Evolutionary conservation across 805 yeast genomes (phyloP).

Genomic region (Myxozyma melibiosi): DNA sequence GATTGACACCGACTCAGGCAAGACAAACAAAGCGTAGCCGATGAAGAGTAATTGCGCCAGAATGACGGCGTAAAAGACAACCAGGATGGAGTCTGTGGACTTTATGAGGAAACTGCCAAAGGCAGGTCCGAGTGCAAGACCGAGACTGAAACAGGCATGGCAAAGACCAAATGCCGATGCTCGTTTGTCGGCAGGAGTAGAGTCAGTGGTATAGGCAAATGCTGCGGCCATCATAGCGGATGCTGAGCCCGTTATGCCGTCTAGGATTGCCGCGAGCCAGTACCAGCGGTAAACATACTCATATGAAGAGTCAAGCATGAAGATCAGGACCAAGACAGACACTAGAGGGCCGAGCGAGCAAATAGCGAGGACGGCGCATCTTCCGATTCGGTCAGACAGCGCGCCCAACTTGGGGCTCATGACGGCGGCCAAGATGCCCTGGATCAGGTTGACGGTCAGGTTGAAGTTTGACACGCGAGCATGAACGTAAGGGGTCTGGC

Average conservation of each 20-base stretch:
- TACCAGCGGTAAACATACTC: slow-evolving; percentile 39
- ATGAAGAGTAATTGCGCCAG: slow-evolving; percentile 11
- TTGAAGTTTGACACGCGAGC: slow-evolving; percentile 23
- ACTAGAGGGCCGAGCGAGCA: slow-evolving; percentile 19
- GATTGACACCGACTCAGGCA: slow-evolving; percentile 31
- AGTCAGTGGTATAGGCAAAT: slow-evolving; percentile 74
- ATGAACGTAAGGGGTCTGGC: slow-evolving; percentile 31
- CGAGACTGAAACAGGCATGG: slow-evolving; percentile 37
- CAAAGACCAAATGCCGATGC: slow-evolving; percentile 39
- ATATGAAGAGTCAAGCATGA: slow-evolving; percentile 12
- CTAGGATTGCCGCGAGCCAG: slow-evolving; percentile 50
- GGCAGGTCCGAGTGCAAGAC: slow-evolving; percentile 38
- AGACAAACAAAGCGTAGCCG: slow-evolving; percentile 10
- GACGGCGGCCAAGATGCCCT: slow-evolving; percentile 29
- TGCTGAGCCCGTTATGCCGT: slow-evolving; percentile 64
- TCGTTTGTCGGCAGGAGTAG: slow-evolving; percentile 63
- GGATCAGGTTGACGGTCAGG: slow-evolving; percentile 20
- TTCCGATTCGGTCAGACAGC: slow-evolving; percentile 30
- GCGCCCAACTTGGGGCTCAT: slow-evolving; percentile 26
- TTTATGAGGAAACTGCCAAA: slow-evolving; percentile 35
- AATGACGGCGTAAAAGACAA: slow-evolving; percentile 17
- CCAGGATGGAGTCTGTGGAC: slow-evolving; percentile 20
- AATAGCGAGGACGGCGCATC: slow-evolving; percentile 22
- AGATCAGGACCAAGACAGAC: slow-evolving; percentile 11
- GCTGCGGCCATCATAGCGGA: slow-evolving; percentile 58